Evolutionary conservation across 345 rosid species (phyloP).

Genomic region (Moringa oleifera): DNA sequence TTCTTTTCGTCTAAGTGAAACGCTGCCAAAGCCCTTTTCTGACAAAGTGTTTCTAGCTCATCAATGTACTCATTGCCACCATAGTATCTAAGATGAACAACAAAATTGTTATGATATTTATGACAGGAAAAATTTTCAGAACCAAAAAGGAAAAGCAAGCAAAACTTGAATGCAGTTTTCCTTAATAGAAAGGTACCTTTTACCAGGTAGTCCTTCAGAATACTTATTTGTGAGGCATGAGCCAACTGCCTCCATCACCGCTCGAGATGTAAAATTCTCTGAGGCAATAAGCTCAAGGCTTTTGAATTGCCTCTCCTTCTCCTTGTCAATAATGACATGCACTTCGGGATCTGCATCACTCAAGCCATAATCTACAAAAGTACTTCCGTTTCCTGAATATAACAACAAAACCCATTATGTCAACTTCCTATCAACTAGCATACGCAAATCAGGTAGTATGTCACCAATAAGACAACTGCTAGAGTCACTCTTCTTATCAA

Average conservation of each 20-base stretch:
- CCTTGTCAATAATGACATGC: slow-evolving; percentile 50
- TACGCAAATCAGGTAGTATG: too few relatives aligned
- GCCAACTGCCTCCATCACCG: slow-evolving; percentile 95
- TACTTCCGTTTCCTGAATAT: slow-evolving; percentile 36
- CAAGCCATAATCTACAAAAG: slow-evolving; percentile 51
- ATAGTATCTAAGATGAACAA: slow-evolving; percentile 51
- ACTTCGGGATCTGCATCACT: slow-evolving; percentile 79
- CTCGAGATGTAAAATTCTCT: slow-evolving; percentile 87
- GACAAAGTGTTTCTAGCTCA: slow-evolving; percentile 87
- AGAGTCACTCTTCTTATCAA: not conserved
- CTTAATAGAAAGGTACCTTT: slow-evolving; percentile 42
- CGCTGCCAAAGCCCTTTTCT: slow-evolving; percentile 73
- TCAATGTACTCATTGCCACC: slow-evolving; percentile 92
- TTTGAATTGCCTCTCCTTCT: slow-evolving; percentile 79
- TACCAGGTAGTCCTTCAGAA: slow-evolving; percentile 93
- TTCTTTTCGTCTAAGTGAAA: slow-evolving; percentile 63
- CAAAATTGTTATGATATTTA: not conserved
- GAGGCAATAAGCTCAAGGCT: slow-evolving; percentile 96
- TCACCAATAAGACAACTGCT: not conserved
- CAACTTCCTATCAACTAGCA: too few relatives aligned
- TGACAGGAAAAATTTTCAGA: not conserved
- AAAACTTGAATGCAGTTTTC: not conserved
- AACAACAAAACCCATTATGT: not conserved
- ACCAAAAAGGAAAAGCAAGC: slow-evolving; percentile 5
- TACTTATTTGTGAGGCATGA: slow-evolving; percentile 93